Evolutionary conservation across 1,284 basidiomycete genomes (phyloP), one percentile per base, ranked within the genome.

Genomic region (Cerioporus squamosus): DNA sequence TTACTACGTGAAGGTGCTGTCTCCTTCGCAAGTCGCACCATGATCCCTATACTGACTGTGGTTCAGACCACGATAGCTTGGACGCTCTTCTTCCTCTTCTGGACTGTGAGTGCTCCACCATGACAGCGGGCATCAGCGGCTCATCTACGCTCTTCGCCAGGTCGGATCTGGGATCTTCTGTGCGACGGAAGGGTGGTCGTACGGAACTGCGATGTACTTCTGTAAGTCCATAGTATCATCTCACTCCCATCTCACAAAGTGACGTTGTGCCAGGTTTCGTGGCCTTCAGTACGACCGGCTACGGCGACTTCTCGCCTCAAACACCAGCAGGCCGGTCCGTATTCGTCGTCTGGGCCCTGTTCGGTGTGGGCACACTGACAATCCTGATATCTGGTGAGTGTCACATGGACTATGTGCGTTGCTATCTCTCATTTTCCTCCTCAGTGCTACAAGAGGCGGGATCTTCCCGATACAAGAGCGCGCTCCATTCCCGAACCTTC

Each of bases 271-370:
- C 44, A 74, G 73, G 69, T 44, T 70, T 87, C 66, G 75, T 87
- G 39, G 71, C 86, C 9, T 90, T 90, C 71, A 82, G 82, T 0
- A 88, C 86, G 0, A 82, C 89, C 22, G 89, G 91, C 3, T 92
- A 88, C 66, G 89, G 91, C 8, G 90, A 93, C 64, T 77, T 80
- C 33, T 68, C 80, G 0, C 90, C 89, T 0, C 70, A 72, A 42
- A 86, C 87, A 0, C 81, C 86, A 14, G 82, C 87, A 5, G 92
- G 92, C 3, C 81, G 90, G 23, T 85, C 87, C 5, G 80, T 94
- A 47, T 94, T 95, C 71, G 83, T 94, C 52, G 83, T 87, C 8
- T 94, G 93, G 93, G 88, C 91, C 0, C 72, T 95, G 44, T 74
- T 91, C 9, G 91, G 91, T 22, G 87, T 93, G 18, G 89, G 81